Base-by-base conservation (phyloP, 768 basidiomycete genomes). In the Phylloporus scabripes region DNA sequence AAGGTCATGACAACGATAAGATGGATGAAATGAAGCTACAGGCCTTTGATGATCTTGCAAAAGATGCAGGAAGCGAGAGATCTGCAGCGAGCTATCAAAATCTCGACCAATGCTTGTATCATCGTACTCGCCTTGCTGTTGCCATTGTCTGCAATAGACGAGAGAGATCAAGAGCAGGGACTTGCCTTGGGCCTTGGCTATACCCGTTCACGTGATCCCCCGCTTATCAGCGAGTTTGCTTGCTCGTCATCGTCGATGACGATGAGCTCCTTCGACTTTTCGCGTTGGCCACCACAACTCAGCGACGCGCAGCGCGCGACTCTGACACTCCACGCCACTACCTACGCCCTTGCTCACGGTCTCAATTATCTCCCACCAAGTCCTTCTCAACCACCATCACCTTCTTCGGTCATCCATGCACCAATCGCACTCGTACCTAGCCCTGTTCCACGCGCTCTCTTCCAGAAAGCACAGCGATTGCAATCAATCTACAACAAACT, bases 11-110 rank as follows among this genome's bases (percentile, higher is more conserved):
- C 3, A 7, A 14, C 0, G 7, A 14, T 2, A 4, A 37, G 42
- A 29, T 11, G 2, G 17, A 23, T 15, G 11, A n/a, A 21, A 9
- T 7, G 1, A 51, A 32, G 32, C 21, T 31, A 55, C 68, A 23
- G 40, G 82, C 92, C 89, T 72, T 89, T 89, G 72, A 93, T 78
- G 67, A 97, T 96, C 73, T 85, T 96, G 78, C 95, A 98, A 73
- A 96, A 97, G 60, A 97, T 70, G 68, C 93, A 96, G 20, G 66
- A 67, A 5, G 81, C 75, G 45, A 85, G 73, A 42, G 72, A 71
- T 60, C 84, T 84, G 48, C 20, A 14, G 32, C 9, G 10, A 3
- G 0, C n/a, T 3, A 3, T 64, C n/a, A 52, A 41, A 17, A 3
- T 18, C 2, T 26, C n/a, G 0, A 0, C 12, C 33, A 5, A 12